phyloP scores from a whole-genome alignment of 495 filamentous ascomycete species.

The Neurospora sp. region DNA sequence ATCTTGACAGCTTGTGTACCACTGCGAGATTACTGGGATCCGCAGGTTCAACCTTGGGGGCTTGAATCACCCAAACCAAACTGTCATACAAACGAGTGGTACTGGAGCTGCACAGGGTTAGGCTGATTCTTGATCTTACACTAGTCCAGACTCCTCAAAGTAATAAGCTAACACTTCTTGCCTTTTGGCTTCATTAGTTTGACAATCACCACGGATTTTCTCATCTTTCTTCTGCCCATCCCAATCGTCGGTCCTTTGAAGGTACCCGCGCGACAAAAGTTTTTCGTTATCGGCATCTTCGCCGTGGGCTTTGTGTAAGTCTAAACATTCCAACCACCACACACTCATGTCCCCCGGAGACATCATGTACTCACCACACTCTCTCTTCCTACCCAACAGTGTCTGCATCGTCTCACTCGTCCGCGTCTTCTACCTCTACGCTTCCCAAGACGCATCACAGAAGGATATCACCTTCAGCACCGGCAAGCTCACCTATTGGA shows the following conservation, averaged over 20 bases:
- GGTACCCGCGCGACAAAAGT: slow-evolving; percentile 26
- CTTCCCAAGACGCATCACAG: background rate
- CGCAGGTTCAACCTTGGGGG: slow-evolving; percentile 3
- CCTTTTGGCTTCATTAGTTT: slow-evolving; percentile 11
- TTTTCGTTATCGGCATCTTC: slow-evolving; percentile 27
- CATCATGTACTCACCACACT: background rate
- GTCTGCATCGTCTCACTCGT: slow-evolving; percentile 20
- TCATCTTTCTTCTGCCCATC: slow-evolving; percentile 32
- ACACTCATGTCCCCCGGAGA: background rate
- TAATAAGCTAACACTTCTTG: background rate
- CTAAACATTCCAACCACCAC: background rate
- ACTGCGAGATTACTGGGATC: slow-evolving; percentile 21
- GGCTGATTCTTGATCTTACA: background rate
- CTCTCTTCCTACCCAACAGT: slow-evolving; percentile 2
- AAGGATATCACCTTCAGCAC: slow-evolving; percentile 14
- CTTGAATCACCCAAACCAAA: background rate
- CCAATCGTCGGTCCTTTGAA: slow-evolving; percentile 25
- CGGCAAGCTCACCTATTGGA: slow-evolving; percentile 11
- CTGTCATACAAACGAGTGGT: background rate
- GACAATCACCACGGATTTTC: slow-evolving; percentile 39
- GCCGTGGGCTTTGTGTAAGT: slow-evolving; percentile 30
- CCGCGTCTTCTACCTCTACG: slow-evolving; percentile 14
- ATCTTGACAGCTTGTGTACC: slow-evolving; percentile 20
- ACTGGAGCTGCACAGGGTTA: slow-evolving; percentile 18
- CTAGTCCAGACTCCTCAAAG: background rate